A percentile compares a stretch with the other conserved stretches of the same genome.
Evolutionary conservation across 2,329 filamentous ascomycete genomes (phyloP).

Genomic region (Tolypocladium endophyticum): DNA sequence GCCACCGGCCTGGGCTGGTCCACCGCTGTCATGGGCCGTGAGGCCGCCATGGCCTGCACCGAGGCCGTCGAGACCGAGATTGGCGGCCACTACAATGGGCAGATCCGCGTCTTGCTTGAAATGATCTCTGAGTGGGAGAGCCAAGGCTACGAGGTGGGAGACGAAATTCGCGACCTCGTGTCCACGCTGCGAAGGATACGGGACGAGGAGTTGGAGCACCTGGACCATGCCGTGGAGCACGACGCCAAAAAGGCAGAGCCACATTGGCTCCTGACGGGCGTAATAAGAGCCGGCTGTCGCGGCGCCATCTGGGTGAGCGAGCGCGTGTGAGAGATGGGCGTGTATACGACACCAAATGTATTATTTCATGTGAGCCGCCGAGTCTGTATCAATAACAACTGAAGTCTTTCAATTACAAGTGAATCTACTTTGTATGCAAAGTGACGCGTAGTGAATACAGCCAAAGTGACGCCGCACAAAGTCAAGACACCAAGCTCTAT

Average conservation of each 20-base stretch:
- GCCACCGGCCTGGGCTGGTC: conserved; percentile 79
- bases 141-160: conserved; percentile 69
- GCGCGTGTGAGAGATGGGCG: conserved; percentile 39
- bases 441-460: neutral
- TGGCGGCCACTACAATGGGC: conserved; percentile 87
- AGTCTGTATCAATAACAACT: neutral
- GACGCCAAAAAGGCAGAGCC: conserved; percentile 84
- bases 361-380: neutral
- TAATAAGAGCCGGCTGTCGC: conserved; percentile 82
- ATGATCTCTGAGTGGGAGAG: conserved; percentile 70
- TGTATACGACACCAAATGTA: neutral
- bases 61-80: conserved; percentile 99
- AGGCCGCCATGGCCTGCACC: conserved; percentile 97
- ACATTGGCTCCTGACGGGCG: conserved; percentile 77
- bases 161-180: conserved; percentile 65
- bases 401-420: conserved; percentile 1
- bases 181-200: conserved; percentile 69
- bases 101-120: conserved; percentile 70
- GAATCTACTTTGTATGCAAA: neutral
- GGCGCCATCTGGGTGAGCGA: conserved; percentile 90
- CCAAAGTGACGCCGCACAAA: neutral
- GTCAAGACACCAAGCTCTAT: neutral
- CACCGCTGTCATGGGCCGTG: conserved; percentile 78
- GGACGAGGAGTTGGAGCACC: conserved; percentile 92
- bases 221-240: conserved; percentile 89